Percentiles rank a stretch among this genome's conserved stretches.
Evolutionary conservation across 2,329 filamentous ascomycete species (phyloP).

Genomic region (Colletotrichum sp.): DNA sequence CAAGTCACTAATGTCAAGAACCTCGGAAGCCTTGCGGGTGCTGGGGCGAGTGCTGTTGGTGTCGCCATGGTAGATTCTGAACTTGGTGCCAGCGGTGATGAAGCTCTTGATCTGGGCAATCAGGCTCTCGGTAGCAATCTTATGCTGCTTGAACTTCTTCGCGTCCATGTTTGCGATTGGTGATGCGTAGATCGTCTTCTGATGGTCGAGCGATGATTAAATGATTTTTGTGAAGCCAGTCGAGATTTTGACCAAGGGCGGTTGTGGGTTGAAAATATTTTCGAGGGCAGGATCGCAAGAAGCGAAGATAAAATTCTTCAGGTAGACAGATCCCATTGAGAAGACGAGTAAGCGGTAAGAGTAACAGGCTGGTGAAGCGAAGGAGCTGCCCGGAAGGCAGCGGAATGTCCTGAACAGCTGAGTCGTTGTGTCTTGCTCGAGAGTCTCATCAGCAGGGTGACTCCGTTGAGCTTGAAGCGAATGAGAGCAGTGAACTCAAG

Average conservation of each 20-base stretch:
- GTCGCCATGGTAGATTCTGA: conserved; percentile 76
- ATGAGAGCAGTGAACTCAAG: not conserved
- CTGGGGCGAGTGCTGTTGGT: conserved; percentile 75
- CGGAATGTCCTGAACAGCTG: not conserved
- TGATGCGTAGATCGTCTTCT: not conserved
- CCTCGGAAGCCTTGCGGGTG: conserved; percentile 48
- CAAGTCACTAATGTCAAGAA: conserved; percentile 71
- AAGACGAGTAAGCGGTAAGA: not conserved
- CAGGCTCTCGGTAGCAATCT: conserved; percentile 43
- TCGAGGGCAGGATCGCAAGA: not conserved
- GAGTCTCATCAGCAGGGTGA: not conserved
- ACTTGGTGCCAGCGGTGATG: conserved; percentile 52
- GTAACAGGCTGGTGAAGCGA: not conserved
- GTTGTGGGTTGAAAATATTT: not conserved
- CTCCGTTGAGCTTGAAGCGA: not conserved
- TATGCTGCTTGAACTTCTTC: not conserved
- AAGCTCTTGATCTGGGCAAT: conserved; percentile 49
- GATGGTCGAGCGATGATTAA: not conserved
- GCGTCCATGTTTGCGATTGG: not conserved
- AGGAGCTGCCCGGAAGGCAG: not conserved
- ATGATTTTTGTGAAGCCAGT: not conserved
- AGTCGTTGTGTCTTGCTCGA: not conserved
- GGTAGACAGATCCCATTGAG: not conserved
- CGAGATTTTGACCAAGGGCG: not conserved
- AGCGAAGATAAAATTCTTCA: not conserved